Base-by-base conservation (phyloP, 495 filamentous ascomycete genomes). In the Durotheca rogersii region DNA sequence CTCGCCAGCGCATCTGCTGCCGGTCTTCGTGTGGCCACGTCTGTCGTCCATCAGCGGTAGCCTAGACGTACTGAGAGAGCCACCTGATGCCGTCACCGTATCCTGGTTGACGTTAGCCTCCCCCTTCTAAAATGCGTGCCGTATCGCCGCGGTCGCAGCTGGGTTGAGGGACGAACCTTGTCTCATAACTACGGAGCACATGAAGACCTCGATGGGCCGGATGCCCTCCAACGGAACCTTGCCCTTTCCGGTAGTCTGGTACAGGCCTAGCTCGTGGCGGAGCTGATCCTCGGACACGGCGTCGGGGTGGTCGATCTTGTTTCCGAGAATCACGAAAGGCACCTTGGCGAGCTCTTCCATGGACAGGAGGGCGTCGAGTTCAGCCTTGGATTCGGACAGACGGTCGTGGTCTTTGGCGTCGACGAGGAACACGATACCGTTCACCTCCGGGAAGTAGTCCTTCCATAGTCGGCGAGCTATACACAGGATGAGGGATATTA, bases 221-320 rank as follows among this genome's bases (percentile, higher is more conserved):
- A 96, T 94, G 18, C 88, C 88, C 75, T 98, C 92, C 57, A 96
- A 78, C 47, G 88, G 90, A 45, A 95, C 86, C 80, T 93, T 96
- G 71, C 91, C 92, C 81, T 98, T 97, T 57, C 94, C 93, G 44
- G 93, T 96, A 20, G 91, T 97, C 75, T 96, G 90, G 72, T 90
- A 96, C 64, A 97, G 70, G 45, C 93, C 93, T 40, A 97, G 74
- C 67, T 89, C 85, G 67, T 89, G 82, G 60, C 93, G 80, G 58
- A 96, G 80, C 71, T 96, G 89, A 57, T 97, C 92, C 81, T 98
- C 92, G 56, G 83, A 88, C 38, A 96, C 85, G 50, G 92, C 92
- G 55, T 95, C 86, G 29, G 92, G 90, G 73, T 97, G 91, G 69
- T 98, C 92, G 70, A 96, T 98, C 82, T 97, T 98, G 80, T 98